phyloP scores from a whole-genome alignment of 148 eudicot species.

The Polygonum aviculare region DNA sequence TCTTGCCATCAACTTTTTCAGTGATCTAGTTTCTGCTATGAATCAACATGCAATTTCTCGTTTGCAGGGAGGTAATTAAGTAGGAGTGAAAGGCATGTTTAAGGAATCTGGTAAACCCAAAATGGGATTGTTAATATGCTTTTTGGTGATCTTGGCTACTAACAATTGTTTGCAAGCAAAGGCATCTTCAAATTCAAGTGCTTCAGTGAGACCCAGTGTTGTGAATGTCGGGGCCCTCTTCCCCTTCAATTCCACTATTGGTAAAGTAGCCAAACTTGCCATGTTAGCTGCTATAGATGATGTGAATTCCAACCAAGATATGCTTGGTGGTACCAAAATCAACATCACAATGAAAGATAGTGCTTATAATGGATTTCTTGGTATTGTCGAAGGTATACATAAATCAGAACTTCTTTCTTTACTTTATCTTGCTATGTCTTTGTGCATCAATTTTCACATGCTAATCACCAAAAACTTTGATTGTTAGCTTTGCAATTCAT shows the following conservation, averaged over 20 bases:
- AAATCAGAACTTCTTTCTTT: not conserved
- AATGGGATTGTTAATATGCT: not conserved
- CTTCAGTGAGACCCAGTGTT: conserved; percentile 29
- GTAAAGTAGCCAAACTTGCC: conserved; percentile 50
- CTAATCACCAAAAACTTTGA: not conserved
- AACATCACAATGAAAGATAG: conserved; percentile 34
- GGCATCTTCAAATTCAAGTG: conserved; percentile 11
- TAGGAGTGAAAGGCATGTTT: not conserved
- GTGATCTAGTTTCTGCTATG: not conserved
- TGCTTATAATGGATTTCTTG: conserved; percentile 42
- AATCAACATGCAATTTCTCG: not conserved
- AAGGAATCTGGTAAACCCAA: not conserved
- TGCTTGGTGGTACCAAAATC: conserved; percentile 47
- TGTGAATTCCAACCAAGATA: conserved; percentile 37
- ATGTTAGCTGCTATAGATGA: conserved; percentile 51
- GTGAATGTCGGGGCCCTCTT: conserved; percentile 51
- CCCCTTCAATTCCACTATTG: conserved; percentile 32
- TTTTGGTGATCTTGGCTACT: not conserved
- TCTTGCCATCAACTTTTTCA: too few relatives aligned
- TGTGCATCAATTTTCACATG: not conserved
- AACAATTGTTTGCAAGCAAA: not conserved
- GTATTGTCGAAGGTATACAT: conserved; percentile 34
- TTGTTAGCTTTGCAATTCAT: conserved; percentile 55
- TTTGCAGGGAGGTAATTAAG: not conserved
- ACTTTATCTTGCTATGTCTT: not conserved